A percentile compares a stretch with the other conserved stretches of the same genome.
Evolutionary conservation across 805 yeast genomes (phyloP).

Genomic region (Peterozyma toletana): DNA sequence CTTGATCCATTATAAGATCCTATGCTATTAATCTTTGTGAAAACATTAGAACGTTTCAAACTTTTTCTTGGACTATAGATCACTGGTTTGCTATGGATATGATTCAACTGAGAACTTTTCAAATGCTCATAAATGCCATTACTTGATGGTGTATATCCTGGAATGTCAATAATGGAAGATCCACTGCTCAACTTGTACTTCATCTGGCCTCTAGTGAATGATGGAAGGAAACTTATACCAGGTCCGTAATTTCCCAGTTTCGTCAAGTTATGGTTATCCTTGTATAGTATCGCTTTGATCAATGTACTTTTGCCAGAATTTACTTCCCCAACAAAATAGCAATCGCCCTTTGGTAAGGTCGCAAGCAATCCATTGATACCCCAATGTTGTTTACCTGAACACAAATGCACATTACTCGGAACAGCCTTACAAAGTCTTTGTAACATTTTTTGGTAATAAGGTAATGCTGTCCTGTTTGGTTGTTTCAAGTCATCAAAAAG

Average conservation of each 20-base stretch:
- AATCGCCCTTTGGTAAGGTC: conserved; percentile 25
- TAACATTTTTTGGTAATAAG: conserved; percentile 25
- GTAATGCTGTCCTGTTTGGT: conserved; percentile 15
- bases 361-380: conserved; percentile 30
- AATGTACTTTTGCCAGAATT: conserved; percentile 68
- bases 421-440: conserved; percentile 19
- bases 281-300: conserved; percentile 35
- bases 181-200: conserved; percentile 25
- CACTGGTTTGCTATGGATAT: conserved; percentile 4
- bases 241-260: conserved; percentile 31
- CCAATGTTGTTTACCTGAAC: conserved; percentile 51
- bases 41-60: conserved; percentile 10
- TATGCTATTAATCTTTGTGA: conserved; percentile 4
- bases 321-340: conserved; percentile 57
- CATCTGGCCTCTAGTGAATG: conserved; percentile 55
- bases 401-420: conserved; percentile 32
- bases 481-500: conserved; percentile 18
- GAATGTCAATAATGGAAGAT: conserved; percentile 32
- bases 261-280: conserved; percentile 9
- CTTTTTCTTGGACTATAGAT: conserved; percentile 5
- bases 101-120: conserved; percentile 9
- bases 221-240: conserved; percentile 51
- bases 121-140: conserved; percentile 24
- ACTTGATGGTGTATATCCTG: conserved; percentile 30
- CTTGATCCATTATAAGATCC: conserved; percentile 14